Evolutionary conservation across 2,329 filamentous ascomycete genomes (phyloP).

Genomic region (Aspergillus quadrilineatus): DNA sequence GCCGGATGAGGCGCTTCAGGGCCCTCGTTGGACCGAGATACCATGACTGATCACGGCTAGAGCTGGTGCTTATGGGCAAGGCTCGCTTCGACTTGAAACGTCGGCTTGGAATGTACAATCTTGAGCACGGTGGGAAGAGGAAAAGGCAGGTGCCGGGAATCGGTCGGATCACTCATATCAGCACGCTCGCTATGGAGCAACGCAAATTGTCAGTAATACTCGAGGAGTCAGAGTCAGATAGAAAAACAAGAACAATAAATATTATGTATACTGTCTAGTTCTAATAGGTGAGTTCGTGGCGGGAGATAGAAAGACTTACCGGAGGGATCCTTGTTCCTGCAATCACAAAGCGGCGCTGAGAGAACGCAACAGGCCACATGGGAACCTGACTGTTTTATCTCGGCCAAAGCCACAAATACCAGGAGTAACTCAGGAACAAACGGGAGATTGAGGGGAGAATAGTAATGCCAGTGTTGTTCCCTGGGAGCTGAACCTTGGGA

Average conservation of each 20-base stretch:
- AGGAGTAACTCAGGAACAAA: not conserved
- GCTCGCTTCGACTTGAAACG: constrained; percentile 3
- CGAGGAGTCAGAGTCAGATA: constrained; percentile 6
- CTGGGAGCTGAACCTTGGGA: constrained; percentile 14
- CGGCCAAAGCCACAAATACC: not conserved
- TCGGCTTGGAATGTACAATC: constrained; percentile 20
- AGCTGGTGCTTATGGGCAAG: not conserved
- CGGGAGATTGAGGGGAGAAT: not conserved
- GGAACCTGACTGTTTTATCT: constrained; percentile 12
- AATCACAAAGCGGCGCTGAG: constrained; percentile 21
- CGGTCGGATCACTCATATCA: constrained; percentile 35
- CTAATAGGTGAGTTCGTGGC: not conserved
- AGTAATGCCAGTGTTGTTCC: constrained; percentile 13
- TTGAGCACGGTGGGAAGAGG: constrained; percentile 26
- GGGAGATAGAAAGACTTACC: constrained; percentile 22
- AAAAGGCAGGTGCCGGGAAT: constrained; percentile 36
- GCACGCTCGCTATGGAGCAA: constrained; percentile 21
- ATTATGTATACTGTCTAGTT: not conserved
- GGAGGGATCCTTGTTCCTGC: constrained; percentile 28
- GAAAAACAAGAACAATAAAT: not conserved
- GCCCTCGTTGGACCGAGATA: constrained; percentile 40
- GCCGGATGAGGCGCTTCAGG: constrained; percentile 35
- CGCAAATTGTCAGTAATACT: constrained; percentile 15
- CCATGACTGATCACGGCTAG: constrained; percentile 31
- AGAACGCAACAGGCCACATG: constrained; percentile 24